Evolutionary conservation across 139 green algal genomes (phyloP), one percentile per base, ranked within the genome.

Genomic region (Mesotaenium endlicherianum): DNA sequence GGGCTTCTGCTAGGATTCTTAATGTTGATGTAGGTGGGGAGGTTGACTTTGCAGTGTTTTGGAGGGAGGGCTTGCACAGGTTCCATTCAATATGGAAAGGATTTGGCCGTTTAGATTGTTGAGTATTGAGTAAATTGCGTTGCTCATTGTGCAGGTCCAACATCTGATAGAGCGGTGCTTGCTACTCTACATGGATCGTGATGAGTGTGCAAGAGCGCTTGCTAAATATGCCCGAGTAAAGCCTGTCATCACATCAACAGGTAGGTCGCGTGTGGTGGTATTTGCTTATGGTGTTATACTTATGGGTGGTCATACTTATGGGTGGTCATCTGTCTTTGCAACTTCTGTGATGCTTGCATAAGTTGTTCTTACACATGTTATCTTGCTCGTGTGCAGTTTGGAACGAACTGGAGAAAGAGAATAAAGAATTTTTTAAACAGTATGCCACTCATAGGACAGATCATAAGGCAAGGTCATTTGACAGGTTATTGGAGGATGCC

Each of bases 101-200:
- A 11, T 14, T 14, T 75, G 16, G 14, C 14, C 64, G 14, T 38
- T 40, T 26, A 38, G 16, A 16, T 17, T 11, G 64, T 16, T 31
- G 64, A 75, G 64, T 17, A 45, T 38, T 40, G 16, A 75, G 64
- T 38, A 40, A 14, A 75, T 16, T 40, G 16, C 64, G 64, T 16
- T 16, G 16, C 16, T 75, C 64, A 75, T 38, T 16, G 16, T 6
- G 20, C 70, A 82, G 80, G 80, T 86, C 20, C 80, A 86, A n/a
- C 74, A 86, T 44, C 34, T 86, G 74, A 86, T 86, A 34, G 80
- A 86, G 80, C 68, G 80, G 16, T 86, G 80, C 39, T 71, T 86
- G 6, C 31, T 86, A 4, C 44, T 86, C 41, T 20, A 79, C 26
- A 86, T 86, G 80, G 77, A 85, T 34, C 80, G 70, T 3, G 72